phyloP scores from a whole-genome alignment of 164 flowering plant genomes.

The Platanus orientalis region DNA sequence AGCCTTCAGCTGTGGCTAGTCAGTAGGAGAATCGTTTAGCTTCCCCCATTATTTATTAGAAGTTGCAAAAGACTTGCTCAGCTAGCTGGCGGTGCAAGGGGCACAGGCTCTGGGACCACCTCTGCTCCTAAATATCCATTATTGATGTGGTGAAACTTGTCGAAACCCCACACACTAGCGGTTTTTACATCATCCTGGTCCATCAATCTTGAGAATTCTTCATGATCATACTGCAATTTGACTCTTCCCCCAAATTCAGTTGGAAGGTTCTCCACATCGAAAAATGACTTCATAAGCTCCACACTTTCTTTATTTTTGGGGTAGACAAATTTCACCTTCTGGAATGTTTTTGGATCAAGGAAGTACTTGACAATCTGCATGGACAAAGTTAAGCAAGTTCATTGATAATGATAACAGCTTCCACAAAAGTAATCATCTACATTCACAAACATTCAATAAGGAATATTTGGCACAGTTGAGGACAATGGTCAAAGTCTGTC shows the following conservation, averaged over 20 bases:
- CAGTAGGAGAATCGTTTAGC: too few relatives aligned
- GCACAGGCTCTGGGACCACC: slow-evolving; percentile 50
- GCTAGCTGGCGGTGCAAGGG: slow-evolving; percentile 27
- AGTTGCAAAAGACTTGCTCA: neutral
- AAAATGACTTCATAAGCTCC: slow-evolving; percentile 67
- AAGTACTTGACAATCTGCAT: slow-evolving; percentile 77
- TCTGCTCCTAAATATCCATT: slow-evolving; percentile 41
- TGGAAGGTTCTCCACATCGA: slow-evolving; percentile 83
- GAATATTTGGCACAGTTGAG: too few relatives aligned
- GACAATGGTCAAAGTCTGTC: too few relatives aligned
- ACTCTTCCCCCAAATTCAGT: slow-evolving; percentile 74
- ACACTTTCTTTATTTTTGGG: slow-evolving; percentile 76
- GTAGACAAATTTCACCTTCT: slow-evolving; percentile 86
- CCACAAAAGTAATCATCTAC: too few relatives aligned
- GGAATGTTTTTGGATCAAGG: slow-evolving; percentile 75
- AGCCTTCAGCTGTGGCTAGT: neutral
- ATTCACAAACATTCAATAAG: too few relatives aligned
- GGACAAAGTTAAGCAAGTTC: too few relatives aligned
- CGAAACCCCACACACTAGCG: slow-evolving; percentile 54
- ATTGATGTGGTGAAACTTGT: slow-evolving; percentile 22
- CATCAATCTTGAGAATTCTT: slow-evolving; percentile 83
- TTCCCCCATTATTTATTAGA: too few relatives aligned
- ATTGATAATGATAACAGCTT: too few relatives aligned
- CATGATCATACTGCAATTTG: slow-evolving; percentile 61
- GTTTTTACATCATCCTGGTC: slow-evolving; percentile 65